Conservation (phyloP, 176 grass and related monocot genomes). For the Eleusine indica region DNA sequence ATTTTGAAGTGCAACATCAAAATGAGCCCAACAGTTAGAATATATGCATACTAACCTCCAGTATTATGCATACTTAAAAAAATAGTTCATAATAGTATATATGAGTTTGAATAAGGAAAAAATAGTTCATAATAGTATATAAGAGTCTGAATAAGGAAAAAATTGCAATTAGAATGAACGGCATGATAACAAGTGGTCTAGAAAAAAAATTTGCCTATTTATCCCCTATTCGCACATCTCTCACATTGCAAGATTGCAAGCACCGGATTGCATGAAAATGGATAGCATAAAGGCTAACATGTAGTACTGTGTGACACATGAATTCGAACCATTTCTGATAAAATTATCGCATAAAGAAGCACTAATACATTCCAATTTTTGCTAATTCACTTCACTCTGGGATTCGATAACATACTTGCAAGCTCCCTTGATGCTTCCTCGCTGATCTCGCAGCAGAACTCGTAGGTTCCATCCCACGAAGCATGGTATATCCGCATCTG, state of each 20-base stretch:
- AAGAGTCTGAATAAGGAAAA: conserved; percentile 1
- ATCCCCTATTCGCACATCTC: background rate
- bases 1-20: background rate
- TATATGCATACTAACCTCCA: background rate
- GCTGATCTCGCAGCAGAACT: conserved; percentile 77
- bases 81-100: too few species aligned
- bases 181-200: background rate
- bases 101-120: too few species aligned
- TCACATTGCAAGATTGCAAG: conserved; percentile 3
- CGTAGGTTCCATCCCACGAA: conserved; percentile 63
- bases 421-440: conserved; percentile 57
- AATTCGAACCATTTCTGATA: background rate
- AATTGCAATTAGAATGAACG: background rate
- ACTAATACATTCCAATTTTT: background rate
- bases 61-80: background rate
- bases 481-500: conserved; percentile 82
- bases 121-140: too few species aligned
- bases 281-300: background rate
- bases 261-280: conserved; percentile 18
- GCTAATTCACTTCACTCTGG: background rate
- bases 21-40: background rate
- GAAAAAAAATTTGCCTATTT: background rate
- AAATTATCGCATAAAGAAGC: background rate
- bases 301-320: background rate
- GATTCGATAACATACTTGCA: conserved; percentile 55